These are phyloP conservation scores for Coniosporium uncinatum DNA, from an alignment of 2,329 filamentous ascomycete genomes.

Conservation along the genomic window DNA sequence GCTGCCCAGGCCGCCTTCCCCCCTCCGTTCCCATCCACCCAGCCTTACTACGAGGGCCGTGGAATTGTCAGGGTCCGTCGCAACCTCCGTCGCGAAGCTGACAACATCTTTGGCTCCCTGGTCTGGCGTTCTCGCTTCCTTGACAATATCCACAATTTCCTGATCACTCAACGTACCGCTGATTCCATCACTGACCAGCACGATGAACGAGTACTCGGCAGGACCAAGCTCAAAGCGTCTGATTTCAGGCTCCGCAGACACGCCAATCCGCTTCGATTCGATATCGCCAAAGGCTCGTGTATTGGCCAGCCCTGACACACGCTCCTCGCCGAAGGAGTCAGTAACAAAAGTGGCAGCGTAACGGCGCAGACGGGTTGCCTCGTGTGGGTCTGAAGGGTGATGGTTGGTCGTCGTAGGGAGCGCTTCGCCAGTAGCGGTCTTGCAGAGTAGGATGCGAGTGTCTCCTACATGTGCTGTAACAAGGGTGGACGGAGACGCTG, in stretches of 20 bases:
- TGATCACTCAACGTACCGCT: slow-evolving; percentile 84
- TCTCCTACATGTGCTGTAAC: slow-evolving; percentile 91
- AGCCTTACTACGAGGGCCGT: slow-evolving; percentile 57
- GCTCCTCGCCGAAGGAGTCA: slow-evolving; percentile 96
- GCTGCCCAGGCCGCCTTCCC: slow-evolving; percentile 83
- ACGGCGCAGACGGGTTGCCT: slow-evolving; percentile 76
- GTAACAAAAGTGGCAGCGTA: slow-evolving; percentile 87
- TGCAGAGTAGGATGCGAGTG: slow-evolving; percentile 84
- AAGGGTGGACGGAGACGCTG: slow-evolving; percentile 75
- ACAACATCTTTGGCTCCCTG: slow-evolving; percentile 77
- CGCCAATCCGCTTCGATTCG: slow-evolving; percentile 83
- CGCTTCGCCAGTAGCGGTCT: slow-evolving; percentile 75
- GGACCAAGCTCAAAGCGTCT: slow-evolving; percentile 72
- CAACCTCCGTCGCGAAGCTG: slow-evolving; percentile 82
- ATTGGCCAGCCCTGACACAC: slow-evolving; percentile 90
- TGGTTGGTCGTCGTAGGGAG: slow-evolving; percentile 86
- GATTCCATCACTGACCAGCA: slow-evolving; percentile 85
- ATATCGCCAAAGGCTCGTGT: slow-evolving; percentile 94
- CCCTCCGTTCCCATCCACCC: slow-evolving; percentile 62
- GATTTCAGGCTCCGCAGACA: slow-evolving; percentile 91
- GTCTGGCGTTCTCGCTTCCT: slow-evolving; percentile 89
- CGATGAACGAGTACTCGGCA: slow-evolving; percentile 84
- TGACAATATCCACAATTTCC: slow-evolving; percentile 93
- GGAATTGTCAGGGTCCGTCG: slow-evolving; percentile 55
- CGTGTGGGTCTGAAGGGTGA: slow-evolving; percentile 82